Conservation (phyloP, 352 stramenopile genomes). For the Phytophthora capsici region DNA sequence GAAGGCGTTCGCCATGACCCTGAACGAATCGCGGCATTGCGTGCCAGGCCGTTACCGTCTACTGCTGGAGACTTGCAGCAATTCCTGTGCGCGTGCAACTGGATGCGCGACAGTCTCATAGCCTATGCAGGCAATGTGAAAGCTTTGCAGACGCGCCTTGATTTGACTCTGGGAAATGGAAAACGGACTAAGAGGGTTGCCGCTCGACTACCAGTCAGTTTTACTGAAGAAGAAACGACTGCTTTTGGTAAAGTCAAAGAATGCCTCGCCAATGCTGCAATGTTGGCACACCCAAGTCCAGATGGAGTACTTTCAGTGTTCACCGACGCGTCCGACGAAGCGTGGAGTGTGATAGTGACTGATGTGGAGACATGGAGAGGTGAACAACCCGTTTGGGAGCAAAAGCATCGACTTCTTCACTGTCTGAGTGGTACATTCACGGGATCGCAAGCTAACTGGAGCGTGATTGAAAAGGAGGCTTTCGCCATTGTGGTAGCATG, state of each 20-base stretch:
- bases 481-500: background rate
- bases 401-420: background rate
- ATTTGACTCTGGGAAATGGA: too few species aligned
- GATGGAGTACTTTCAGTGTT: background rate
- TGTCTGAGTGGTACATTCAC: background rate
- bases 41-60: too few species aligned
- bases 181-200: background rate
- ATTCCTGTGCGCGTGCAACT: too few species aligned
- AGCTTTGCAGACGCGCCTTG: too few species aligned
- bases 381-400: background rate
- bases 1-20: constrained; percentile 6
- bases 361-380: background rate
- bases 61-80: too few species aligned
- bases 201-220: background rate
- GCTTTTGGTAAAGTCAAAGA: background rate
- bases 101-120: too few species aligned
- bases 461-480: background rate
- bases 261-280: background rate
- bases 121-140: too few species aligned
- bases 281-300: background rate
- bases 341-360: background rate
- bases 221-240: background rate
- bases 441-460: background rate
- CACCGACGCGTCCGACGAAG: background rate
- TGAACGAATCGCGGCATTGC: background rate